These are phyloP conservation scores for Gentiana macrophylla DNA, from an alignment of 257 asterid species.

Conservation along the genomic window DNA sequence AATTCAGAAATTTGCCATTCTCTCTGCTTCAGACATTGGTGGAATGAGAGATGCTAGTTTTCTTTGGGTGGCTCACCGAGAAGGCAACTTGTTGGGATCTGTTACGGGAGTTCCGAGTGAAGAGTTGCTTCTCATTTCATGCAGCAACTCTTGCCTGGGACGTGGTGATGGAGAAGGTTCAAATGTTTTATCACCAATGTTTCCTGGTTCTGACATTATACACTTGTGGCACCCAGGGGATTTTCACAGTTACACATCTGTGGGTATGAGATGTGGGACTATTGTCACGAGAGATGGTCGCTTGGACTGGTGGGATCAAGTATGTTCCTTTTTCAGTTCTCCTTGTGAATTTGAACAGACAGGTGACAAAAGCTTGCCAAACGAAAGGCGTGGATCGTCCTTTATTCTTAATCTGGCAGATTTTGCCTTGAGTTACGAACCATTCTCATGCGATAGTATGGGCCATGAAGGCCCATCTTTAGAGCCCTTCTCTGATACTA, in stretches of 20 bases:
- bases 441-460: constrained; percentile 28
- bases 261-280: constrained; percentile 64
- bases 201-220: constrained; percentile 64
- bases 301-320: constrained; percentile 74
- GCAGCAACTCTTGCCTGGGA: constrained; percentile 59
- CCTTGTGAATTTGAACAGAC: constrained; percentile 46
- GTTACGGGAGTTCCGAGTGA: constrained; percentile 38
- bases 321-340: constrained; percentile 49
- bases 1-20: constrained; percentile 55
- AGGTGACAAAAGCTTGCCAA: constrained; percentile 27
- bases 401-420: constrained; percentile 80
- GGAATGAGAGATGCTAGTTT: constrained; percentile 59
- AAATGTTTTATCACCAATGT: constrained; percentile 57
- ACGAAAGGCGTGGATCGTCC: constrained; percentile 40
- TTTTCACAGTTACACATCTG: constrained; percentile 42
- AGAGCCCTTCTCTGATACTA: constrained; percentile 19
- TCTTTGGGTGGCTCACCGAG: constrained; percentile 57
- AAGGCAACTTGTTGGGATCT: constrained; percentile 83
- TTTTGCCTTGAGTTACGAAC: constrained; percentile 80
- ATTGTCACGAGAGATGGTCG: constrained; percentile 86
- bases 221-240: constrained; percentile 55
- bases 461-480: constrained; percentile 18
- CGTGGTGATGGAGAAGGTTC: constrained; percentile 98
- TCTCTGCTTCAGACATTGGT: constrained; percentile 70
- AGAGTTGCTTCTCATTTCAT: constrained; percentile 77